phyloP scores from a whole-genome alignment of 2,329 filamentous ascomycete genomes.

The Rhytidhysteron rufulum region DNA sequence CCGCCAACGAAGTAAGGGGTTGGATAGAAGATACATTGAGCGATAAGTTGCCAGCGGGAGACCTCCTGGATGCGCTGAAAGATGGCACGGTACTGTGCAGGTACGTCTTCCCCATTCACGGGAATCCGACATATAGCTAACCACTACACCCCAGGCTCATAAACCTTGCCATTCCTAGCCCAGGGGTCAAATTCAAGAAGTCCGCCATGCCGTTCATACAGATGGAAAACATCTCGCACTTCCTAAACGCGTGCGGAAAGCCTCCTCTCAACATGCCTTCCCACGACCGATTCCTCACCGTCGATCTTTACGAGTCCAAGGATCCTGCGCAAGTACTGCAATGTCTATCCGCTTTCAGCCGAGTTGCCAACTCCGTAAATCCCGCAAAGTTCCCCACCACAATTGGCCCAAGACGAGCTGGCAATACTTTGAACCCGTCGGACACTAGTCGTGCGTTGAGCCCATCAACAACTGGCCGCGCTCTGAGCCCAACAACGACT shows the following conservation, averaged over 20 bases:
- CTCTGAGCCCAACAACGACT: constrained; percentile 32
- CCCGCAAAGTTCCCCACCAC: constrained; percentile 69
- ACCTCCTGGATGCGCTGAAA: constrained; percentile 81
- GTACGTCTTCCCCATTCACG: constrained; percentile 61
- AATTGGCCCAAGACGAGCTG: constrained; percentile 69
- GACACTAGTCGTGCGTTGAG: constrained; percentile 37
- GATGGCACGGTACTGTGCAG: constrained; percentile 92
- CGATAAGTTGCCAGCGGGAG: constrained; percentile 65
- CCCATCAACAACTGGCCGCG: constrained; percentile 35
- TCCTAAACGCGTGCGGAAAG: constrained; percentile 80
- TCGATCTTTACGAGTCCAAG: constrained; percentile 93
- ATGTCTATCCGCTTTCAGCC: constrained; percentile 86
- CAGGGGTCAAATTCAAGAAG: constrained; percentile 83
- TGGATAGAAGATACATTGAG: constrained; percentile 86
- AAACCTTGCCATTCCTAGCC: constrained; percentile 72
- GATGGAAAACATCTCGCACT: constrained; percentile 99
- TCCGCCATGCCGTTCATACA: constrained; percentile 97
- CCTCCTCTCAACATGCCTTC: constrained; percentile 82
- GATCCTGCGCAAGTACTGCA: constrained; percentile 95
- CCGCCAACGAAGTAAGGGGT: constrained; percentile 74
- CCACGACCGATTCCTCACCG: constrained; percentile 94
- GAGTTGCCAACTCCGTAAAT: constrained; percentile 71
- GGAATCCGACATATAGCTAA: constrained; percentile 11
- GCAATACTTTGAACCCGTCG: too few relatives aligned
- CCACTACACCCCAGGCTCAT: constrained; percentile 57